Percentiles rank a stretch among this genome's conserved stretches.
phyloP scores from a whole-genome alignment of 257 asterid species.

The Plantago major region DNA sequence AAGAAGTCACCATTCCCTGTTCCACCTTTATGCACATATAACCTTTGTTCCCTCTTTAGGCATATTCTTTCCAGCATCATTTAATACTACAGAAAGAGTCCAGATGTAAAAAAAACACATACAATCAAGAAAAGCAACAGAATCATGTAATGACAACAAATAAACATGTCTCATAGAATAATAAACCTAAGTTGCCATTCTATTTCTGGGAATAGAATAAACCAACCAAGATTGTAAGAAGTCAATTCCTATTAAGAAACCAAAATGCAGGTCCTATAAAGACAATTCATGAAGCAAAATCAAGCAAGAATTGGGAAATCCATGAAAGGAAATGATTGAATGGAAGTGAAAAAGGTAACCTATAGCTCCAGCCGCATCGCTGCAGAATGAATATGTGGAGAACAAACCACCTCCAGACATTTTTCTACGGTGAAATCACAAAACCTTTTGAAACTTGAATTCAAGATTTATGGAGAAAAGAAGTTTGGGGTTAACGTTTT shows the following conservation, averaged over 20 bases:
- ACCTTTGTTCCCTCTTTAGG: not conserved
- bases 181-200: too few relatives aligned
- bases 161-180: too few relatives aligned
- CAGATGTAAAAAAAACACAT: not conserved
- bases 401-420: conserved; percentile 39
- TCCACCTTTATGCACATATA: too few relatives aligned
- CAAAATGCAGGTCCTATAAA: conserved; percentile 22
- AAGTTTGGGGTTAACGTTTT: too few relatives aligned
- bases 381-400: conserved; percentile 45
- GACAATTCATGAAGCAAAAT: not conserved
- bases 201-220: too few relatives aligned
- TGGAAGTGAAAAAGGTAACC: conserved; percentile 35
- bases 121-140: not conserved
- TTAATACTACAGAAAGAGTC: not conserved
- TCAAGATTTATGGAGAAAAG: too few relatives aligned
- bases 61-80: not conserved
- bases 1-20: too few relatives aligned
- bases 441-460: not conserved
- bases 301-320: not conserved
- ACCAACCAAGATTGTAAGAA: not conserved
- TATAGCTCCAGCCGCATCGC: conserved; percentile 75
- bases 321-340: not conserved
- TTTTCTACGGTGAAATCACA: not conserved
- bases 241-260: conserved; percentile 10
- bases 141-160: not conserved